phyloP scores from a whole-genome alignment of 2,329 filamentous ascomycete genomes.

The Sporothrix protearum region DNA sequence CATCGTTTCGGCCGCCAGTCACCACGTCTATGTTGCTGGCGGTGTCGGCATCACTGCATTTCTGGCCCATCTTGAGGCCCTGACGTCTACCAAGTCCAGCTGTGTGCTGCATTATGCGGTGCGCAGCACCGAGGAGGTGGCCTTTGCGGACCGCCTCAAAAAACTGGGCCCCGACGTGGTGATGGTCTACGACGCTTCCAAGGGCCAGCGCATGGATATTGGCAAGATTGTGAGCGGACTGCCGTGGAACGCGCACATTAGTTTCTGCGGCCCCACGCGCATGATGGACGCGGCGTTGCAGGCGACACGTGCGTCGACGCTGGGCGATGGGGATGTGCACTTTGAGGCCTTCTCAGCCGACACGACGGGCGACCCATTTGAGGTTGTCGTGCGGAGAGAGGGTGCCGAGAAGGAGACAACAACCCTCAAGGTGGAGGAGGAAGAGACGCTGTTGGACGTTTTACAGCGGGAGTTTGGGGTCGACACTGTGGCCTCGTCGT shows the following conservation, averaged over 20 bases:
- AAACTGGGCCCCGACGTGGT: conserved; percentile 38
- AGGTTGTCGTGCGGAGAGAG: conserved; percentile 44
- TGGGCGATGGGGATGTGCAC: conserved; percentile 53
- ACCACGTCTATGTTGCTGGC: conserved; percentile 61
- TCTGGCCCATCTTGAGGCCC: conserved; percentile 45
- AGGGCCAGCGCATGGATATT: conserved; percentile 53
- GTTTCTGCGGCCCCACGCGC: conserved; percentile 57
- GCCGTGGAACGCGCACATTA: conserved; percentile 55
- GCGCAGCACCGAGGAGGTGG: conserved; percentile 48
- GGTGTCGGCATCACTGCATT: conserved; percentile 67
- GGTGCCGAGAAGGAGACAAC: conserved; percentile 19
- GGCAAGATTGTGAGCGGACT: conserved; percentile 43
- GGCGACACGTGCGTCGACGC: conserved; percentile 41
- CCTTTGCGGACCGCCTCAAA: conserved; percentile 50
- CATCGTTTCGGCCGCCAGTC: conserved; percentile 45
- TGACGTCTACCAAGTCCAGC: conserved; percentile 46
- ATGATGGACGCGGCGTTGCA: conserved; percentile 52
- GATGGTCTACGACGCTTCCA: conserved; percentile 50
- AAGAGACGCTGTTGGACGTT: conserved; percentile 50
- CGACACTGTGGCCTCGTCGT: conserved; percentile 46
- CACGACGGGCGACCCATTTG: conserved; percentile 56
- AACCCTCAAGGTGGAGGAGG: conserved; percentile 44
- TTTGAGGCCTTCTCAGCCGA: conserved; percentile 58
- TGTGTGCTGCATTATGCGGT: conserved; percentile 59
- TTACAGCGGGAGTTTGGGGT: conserved; percentile 42